These are phyloP conservation scores for Glarea lozoyensis DNA, from an alignment of 495 filamentous ascomycete genomes.

Conservation along the genomic window DNA sequence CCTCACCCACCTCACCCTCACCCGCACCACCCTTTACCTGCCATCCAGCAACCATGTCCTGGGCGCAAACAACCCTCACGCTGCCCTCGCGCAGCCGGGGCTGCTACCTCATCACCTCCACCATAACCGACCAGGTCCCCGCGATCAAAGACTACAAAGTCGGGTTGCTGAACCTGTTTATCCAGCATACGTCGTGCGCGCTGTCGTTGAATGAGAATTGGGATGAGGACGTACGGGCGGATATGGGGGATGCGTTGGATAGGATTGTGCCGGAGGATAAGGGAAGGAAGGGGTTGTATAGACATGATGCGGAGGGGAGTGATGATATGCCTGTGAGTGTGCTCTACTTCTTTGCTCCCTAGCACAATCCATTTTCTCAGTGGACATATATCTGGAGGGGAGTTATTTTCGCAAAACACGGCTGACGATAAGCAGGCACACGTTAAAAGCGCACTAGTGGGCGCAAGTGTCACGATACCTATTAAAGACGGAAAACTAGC, in stretches of 20 bases:
- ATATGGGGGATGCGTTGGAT: conserved; percentile 84
- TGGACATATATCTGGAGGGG: too few species aligned
- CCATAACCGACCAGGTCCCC: conserved; percentile 57
- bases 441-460: conserved; percentile 83
- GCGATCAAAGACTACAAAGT: conserved; percentile 73
- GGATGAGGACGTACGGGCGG: conserved; percentile 55
- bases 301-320: conserved; percentile 78
- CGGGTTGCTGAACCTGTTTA: conserved; percentile 79
- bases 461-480: conserved; percentile 80
- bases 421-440: conserved; percentile 50
- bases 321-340: conserved; percentile 77
- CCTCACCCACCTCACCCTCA: neutral
- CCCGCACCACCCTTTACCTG: conserved; percentile 4
- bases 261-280: conserved; percentile 70
- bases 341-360: conserved; percentile 1
- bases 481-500: conserved; percentile 73
- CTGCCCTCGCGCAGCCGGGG: conserved; percentile 69
- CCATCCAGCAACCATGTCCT: conserved; percentile 44
- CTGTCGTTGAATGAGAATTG: conserved; percentile 91
- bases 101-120: conserved; percentile 80
- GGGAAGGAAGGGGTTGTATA: conserved; percentile 56
- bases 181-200: conserved; percentile 85
- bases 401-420: too few species aligned
- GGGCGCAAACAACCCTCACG: conserved; percentile 71
- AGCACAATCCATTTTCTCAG: too few species aligned